A percentile compares a stretch with the other conserved stretches of the same genome.
Evolutionary conservation across 345 rosid genomes (phyloP).

Genomic region (Populus pruinosa): DNA sequence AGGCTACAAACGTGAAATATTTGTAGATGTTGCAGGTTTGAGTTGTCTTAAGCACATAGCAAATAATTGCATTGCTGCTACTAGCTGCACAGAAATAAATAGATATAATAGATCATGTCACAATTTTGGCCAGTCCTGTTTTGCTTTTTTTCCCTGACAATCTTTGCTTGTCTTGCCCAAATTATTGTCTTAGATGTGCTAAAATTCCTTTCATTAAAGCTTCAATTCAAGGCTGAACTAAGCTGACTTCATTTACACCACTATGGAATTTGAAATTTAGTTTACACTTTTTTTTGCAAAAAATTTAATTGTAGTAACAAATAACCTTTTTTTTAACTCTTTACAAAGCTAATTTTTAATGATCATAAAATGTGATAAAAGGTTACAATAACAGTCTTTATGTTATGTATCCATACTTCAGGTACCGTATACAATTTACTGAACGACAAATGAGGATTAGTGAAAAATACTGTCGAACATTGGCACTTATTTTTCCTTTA

Average conservation of each 20-base stretch:
- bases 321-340: no score
- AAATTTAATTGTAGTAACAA: no score
- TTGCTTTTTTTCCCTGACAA: background rate
- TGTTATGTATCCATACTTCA: background rate
- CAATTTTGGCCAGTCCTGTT: background rate
- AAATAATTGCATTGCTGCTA: background rate
- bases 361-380: no score
- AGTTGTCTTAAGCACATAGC: constrained; percentile 6
- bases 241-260: background rate
- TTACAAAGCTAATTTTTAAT: no score
- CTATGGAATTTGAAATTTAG: background rate
- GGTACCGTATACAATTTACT: background rate
- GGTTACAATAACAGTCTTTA: background rate
- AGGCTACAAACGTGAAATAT: constrained; percentile 70
- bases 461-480: background rate
- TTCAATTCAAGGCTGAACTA: background rate
- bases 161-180: background rate
- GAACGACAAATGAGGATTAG: background rate
- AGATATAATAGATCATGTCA: background rate
- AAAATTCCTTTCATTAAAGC: background rate
- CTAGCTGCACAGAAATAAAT: background rate
- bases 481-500: background rate
- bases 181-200: background rate
- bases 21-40: constrained; percentile 92
- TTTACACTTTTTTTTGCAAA: background rate